Conservation (phyloP, 805 yeast genomes). For the Kodamaea restingae region DNA sequence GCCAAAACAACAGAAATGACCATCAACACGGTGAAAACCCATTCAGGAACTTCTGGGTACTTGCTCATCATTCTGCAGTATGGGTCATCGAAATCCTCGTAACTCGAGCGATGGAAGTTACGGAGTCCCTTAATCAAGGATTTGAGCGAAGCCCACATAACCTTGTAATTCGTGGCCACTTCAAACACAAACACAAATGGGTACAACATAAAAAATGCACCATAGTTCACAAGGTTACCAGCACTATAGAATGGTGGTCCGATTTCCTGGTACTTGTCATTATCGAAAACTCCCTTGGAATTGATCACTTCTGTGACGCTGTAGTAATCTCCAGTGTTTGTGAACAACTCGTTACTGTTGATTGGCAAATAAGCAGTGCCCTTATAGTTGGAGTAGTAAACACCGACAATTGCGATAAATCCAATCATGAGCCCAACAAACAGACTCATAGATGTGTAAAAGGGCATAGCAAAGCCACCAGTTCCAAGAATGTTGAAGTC, state of each 20-base stretch:
- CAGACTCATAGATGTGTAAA: slow-evolving; percentile 21
- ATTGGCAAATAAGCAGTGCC: slow-evolving; percentile 30
- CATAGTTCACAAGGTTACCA: slow-evolving; percentile 19
- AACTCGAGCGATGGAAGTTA: slow-evolving; percentile 20
- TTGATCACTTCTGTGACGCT: slow-evolving; percentile 13
- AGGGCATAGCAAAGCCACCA: slow-evolving; percentile 19
- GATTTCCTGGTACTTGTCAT: slow-evolving; percentile 15
- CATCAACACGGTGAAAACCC: slow-evolving; percentile 24
- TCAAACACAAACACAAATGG: slow-evolving; percentile 23
- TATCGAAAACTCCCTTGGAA: slow-evolving; percentile 11
- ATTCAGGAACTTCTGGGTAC: slow-evolving; percentile 34
- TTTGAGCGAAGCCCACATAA: slow-evolving; percentile 13
- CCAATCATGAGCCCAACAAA: slow-evolving; percentile 23
- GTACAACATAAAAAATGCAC: slow-evolving; percentile 23
- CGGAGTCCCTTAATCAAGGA: slow-evolving; percentile 15
- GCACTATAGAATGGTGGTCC: slow-evolving; percentile 24
- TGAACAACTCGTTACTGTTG: slow-evolving; percentile 19
- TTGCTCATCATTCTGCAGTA: slow-evolving; percentile 30
- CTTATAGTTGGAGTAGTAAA: slow-evolving; percentile 25
- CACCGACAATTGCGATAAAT: slow-evolving; percentile 22
- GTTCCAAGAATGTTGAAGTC: slow-evolving; percentile 24
- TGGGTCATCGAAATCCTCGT: slow-evolving; percentile 31
- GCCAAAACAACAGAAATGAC: slow-evolving; percentile 28
- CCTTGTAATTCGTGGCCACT: slow-evolving; percentile 12
- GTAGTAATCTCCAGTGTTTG: slow-evolving; percentile 22